Evolutionary conservation across 768 basidiomycete species (phyloP), one percentile per base, ranked within the genome.

Genomic region (Kwoniella bestiolae): DNA sequence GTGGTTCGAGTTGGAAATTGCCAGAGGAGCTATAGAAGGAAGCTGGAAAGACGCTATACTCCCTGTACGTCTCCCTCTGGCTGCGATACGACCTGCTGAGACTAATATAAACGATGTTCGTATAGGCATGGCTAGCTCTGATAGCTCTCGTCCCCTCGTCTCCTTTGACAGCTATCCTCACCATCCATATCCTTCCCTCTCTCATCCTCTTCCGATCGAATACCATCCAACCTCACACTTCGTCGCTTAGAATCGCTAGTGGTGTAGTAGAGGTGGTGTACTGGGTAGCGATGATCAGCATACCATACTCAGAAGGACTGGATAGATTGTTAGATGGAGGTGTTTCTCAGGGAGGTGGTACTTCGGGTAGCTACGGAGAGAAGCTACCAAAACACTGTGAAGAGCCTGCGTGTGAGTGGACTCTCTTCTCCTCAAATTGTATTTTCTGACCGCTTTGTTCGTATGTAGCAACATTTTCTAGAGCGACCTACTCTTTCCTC

Each of bases 401-500:
- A 31, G 76, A 80, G 50, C 76, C 78, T 12, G 66, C 68, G 12
- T 79, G 75, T 75, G 49, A 70, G 75, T 62, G 1, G 29, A 2
- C n/a, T 7, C 21, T 12, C 21, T 8, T 23, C 21, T 31, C 7
- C 21, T 44, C 35, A 26, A 23, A 7, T 12, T 11, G 5, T 35
- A 28, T 32, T 38, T 49, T 47, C 16, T 38, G 34, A 50, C 23
- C 14, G 3, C 11, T 11, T 3, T 23, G 45, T 0, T 52, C 26
- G 11, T 12, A 16, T 34, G n/a, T 44, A 77, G 78, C 77, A 18
- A 66, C 73, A 2, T 71, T 79, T 32, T 68, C 76, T 18, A 65
- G 77, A 14, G 76, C 77, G 2, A 61, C 73, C 0, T 80, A 78
- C 60, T 63, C 63, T 2, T 79, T 75, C 64, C 61, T 80, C 51